Base-by-base conservation (phyloP, 495 filamentous ascomycete species). In the Stereocaulon alpinum region DNA sequence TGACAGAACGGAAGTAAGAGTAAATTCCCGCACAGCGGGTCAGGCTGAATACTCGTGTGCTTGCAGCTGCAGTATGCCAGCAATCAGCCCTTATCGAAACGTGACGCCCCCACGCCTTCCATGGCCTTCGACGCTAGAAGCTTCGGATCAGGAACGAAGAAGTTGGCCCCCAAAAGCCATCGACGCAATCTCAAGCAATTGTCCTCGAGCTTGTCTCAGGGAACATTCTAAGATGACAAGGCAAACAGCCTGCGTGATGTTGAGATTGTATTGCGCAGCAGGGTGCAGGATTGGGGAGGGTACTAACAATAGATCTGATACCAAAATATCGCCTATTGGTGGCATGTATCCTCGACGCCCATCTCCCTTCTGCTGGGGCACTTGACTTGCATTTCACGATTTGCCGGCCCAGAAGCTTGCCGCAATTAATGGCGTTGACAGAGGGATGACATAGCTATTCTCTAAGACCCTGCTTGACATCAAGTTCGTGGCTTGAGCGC, bases 111-210 rank as follows among this genome's bases (percentile, higher is more conserved):
- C 52, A 55, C 34, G 52, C 37, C 40, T 22, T 51, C 40, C 49
- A 40, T 42, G 22, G 18, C 37, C 41, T 40, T n/a, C 41, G 5
- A 43, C 58, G 49, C 58, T 60, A 60, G 58, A 60, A 60, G 24
- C 29, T 60, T 60, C 58, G 40, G 54, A 54, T 60, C 58, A 60
- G 58, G 58, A 42, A 60, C 58, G 29, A 43, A 24, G 32, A 12
- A 34, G 11, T 29, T 20, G 11, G 42, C 18, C 49, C 40, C 49
- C 40, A 40, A 47, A n/a, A 42, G 40, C 42, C 37, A 48, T 60
- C 43, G 58, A 53, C 50, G 20, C 11, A 30, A 42, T 9, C 27
- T 60, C 58, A 60, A 40, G 40, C 40, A 15, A 40, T 0, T 22
- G 29, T 22, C 11, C 18, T 20, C 10, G 18, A 55, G 40, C 4